Base-by-base conservation (phyloP, 768 basidiomycete genomes). In the Aureoboletus auriporus region DNA sequence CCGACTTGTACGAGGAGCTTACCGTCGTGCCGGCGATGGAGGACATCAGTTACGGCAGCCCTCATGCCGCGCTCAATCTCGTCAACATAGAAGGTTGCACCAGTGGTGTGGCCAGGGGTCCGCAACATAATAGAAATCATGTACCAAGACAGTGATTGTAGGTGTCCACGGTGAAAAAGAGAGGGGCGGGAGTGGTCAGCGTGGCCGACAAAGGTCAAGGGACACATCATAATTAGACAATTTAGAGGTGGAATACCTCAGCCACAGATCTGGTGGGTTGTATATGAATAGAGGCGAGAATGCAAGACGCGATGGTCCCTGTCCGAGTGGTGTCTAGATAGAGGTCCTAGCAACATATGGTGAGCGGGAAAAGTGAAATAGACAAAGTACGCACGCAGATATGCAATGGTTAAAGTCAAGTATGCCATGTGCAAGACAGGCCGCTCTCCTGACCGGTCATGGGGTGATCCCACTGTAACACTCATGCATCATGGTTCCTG, bases 391-490 rank as follows among this genome's bases (percentile, higher is more conserved):
- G 55, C 55, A 91, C 92, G 71, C 73, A 27, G 78, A 73, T 40
- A 90, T 59, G 49, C 75, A 75, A 26, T 76, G 75, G 60, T 84
- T 90, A 70, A 89, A 93, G 35, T 84, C 79, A 17, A 93, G 63
- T 38, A 83, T 72, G 42, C 91, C 77, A 61, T 83, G 74, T 13
- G 83, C 71, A 11, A 96, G 69, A 84, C 89, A 94, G 12, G 92
- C 84, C 0, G 92, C 86, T 38, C 91, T 74, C 59, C 87, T 76
- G 42, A 94, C 70, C 65, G 97, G 94, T 89, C 91, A 93, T 14
- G 80, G 75, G 0, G 84, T 87, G 42, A 86, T 68, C 34, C 69
- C 68, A n/a, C 65, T 45, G 60, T n/a, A n/a, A n/a, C n/a, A n/a
- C n/a, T n/a, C n/a, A n/a, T n/a, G n/a, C n/a, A n/a, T n/a, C 57